Evolutionary conservation across 208 protist genomes (phyloP).

Genomic region (Leishmania lainsoni): DNA sequence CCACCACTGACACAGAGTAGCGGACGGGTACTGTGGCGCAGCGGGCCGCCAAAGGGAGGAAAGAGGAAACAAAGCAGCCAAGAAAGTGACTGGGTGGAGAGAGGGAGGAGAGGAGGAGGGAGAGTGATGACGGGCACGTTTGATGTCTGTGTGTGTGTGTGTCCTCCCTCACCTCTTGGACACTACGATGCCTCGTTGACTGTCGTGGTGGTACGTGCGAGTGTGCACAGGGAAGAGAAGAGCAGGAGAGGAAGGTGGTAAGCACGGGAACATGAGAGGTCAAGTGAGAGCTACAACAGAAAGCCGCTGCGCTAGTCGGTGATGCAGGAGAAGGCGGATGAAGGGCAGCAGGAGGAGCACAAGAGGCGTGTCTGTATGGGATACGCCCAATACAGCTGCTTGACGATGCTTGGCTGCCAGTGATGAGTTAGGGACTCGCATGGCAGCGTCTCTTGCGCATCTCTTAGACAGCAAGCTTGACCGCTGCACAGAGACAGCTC

Average conservation of each 20-base stretch:
- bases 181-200: neutral
- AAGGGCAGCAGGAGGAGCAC: neutral
- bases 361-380: neutral
- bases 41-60: neutral
- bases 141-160: neutral
- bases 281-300: neutral
- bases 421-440: neutral
- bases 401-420: neutral
- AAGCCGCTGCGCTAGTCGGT: neutral
- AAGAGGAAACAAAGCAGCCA: neutral
- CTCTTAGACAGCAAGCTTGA: neutral
- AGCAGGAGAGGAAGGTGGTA: neutral
- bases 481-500: neutral
- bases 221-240: neutral
- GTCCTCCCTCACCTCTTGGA: neutral
- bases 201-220: neutral
- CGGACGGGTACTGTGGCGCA: neutral
- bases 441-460: neutral
- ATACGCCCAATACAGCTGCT: neutral
- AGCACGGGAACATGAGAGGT: neutral
- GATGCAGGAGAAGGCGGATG: neutral
- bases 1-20: neutral
- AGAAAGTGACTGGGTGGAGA: neutral
- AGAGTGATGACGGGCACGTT: neutral
- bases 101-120: neutral